Evolutionary conservation across 1,284 basidiomycete genomes (phyloP).

Genomic region (Puccinia coronata): DNA sequence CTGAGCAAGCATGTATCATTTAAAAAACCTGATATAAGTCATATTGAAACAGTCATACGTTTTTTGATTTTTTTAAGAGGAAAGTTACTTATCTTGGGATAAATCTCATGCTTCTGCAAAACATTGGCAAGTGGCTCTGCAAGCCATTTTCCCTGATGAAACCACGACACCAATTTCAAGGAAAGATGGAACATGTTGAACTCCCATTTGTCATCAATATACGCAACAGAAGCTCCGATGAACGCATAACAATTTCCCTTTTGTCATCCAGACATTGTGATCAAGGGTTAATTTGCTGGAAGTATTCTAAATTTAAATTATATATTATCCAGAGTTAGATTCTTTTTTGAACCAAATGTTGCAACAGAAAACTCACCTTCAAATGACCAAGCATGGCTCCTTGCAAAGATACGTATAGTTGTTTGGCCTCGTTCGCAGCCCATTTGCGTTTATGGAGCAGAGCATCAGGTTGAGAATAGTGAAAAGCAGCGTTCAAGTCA

Average conservation of each 20-base stretch:
- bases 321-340: background rate
- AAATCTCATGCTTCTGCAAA: constrained; percentile 16
- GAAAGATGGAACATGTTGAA: constrained; percentile 23
- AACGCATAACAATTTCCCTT: constrained; percentile 29
- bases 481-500: constrained; percentile 7
- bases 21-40: constrained; percentile 8
- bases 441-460: constrained; percentile 17
- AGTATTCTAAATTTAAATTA: background rate
- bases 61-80: background rate
- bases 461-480: constrained; percentile 21
- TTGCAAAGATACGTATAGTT: constrained; percentile 19
- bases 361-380: background rate
- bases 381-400: background rate
- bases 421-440: constrained; percentile 22
- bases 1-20: constrained; percentile 20
- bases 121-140: constrained; percentile 38
- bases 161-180: too few relatives aligned
- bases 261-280: constrained; percentile 34
- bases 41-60: background rate
- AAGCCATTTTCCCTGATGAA: too few relatives aligned
- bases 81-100: constrained; percentile 15
- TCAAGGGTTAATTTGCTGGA: constrained; percentile 24
- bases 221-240: constrained; percentile 21
- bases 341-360: background rate
- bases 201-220: constrained; percentile 28